Evolutionary conservation across 2,329 filamentous ascomycete species (phyloP).

Genomic region (Ophiostoma ips): DNA sequence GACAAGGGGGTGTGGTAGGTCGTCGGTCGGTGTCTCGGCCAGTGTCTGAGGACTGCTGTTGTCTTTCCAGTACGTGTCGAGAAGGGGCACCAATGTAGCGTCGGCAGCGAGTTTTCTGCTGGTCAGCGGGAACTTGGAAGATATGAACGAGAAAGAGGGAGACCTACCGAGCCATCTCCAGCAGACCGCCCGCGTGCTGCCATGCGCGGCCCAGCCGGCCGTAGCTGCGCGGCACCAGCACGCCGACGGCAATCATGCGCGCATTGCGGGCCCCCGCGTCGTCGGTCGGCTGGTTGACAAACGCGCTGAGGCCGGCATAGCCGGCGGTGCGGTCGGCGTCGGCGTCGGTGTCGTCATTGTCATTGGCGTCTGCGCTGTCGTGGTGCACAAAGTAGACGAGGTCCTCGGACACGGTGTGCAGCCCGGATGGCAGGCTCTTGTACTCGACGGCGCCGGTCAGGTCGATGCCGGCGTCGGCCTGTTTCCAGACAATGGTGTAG

Average conservation of each 20-base stretch:
- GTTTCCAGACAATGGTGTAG: constrained; percentile 84
- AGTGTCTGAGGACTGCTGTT: constrained; percentile 38
- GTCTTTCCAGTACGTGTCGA: constrained; percentile 72
- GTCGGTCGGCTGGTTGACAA: constrained; percentile 68
- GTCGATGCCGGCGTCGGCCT: constrained; percentile 51
- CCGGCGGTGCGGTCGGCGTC: constrained; percentile 23
- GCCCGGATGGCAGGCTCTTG: constrained; percentile 85
- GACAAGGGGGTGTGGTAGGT: too few relatives aligned
- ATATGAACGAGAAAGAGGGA: too few relatives aligned
- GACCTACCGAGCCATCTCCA: constrained; percentile 67
- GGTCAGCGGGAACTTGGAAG: too few relatives aligned
- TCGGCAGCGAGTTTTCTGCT: constrained; percentile 52
- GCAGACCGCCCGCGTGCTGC: constrained; percentile 68
- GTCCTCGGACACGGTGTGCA: constrained; percentile 80
- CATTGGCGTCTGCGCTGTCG: constrained; percentile 18
- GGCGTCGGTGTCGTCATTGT: too few relatives aligned
- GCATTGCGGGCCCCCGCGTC: constrained; percentile 70
- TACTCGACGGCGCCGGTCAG: constrained; percentile 87
- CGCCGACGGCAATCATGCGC: constrained; percentile 81
- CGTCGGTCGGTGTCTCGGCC: too few relatives aligned
- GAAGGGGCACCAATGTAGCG: constrained; percentile 42
- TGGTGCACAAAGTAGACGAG: constrained; percentile 89
- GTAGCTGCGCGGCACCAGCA: constrained; percentile 72
- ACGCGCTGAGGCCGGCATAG: constrained; percentile 82
- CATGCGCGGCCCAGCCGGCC: constrained; percentile 78